Conservation (phyloP, 1,284 basidiomycete species). For the Leccinum brunneo-olivaceum region DNA sequence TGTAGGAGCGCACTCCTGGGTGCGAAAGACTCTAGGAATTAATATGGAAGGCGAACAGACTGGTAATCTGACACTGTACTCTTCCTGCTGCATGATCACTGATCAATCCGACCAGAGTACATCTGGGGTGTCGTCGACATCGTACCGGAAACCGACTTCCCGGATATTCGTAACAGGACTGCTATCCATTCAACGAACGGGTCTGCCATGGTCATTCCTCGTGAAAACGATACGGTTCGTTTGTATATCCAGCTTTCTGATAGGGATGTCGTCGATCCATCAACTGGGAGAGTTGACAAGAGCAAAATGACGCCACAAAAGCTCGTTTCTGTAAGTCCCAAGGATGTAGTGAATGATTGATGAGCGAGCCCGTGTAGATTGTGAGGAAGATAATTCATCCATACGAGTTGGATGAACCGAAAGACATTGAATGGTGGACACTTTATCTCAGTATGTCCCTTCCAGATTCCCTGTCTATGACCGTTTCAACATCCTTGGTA, state of each 20-base stretch:
- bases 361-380: conserved; percentile 32
- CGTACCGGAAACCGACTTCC: conserved; percentile 67
- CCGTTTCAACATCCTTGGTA: conserved; percentile 15
- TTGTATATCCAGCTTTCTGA: conserved; percentile 69
- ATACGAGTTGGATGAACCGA: conserved; percentile 53
- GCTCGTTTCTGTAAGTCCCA: conserved; percentile 47
- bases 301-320: conserved; percentile 51
- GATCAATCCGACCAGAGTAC: conserved; percentile 38
- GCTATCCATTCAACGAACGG: conserved; percentile 31
- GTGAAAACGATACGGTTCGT: conserved; percentile 65
- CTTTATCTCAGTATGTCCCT: conserved; percentile 57
- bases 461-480: not conserved
- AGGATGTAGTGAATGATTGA: not conserved
- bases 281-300: conserved; percentile 57
- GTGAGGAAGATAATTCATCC: conserved; percentile 65
- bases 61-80: conserved; percentile 6
- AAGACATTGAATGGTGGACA: conserved; percentile 75
- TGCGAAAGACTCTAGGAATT: conserved; percentile 62
- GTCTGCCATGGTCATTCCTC: conserved; percentile 69
- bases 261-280: conserved; percentile 42
- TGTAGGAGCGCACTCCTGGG: conserved; percentile 78
- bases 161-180: conserved; percentile 69
- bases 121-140: conserved; percentile 79
- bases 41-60: conserved; percentile 76
- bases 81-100: not conserved